phyloP scores from a whole-genome alignment of 192 early-diverging fungal species.

The Paraglomus occultum region DNA sequence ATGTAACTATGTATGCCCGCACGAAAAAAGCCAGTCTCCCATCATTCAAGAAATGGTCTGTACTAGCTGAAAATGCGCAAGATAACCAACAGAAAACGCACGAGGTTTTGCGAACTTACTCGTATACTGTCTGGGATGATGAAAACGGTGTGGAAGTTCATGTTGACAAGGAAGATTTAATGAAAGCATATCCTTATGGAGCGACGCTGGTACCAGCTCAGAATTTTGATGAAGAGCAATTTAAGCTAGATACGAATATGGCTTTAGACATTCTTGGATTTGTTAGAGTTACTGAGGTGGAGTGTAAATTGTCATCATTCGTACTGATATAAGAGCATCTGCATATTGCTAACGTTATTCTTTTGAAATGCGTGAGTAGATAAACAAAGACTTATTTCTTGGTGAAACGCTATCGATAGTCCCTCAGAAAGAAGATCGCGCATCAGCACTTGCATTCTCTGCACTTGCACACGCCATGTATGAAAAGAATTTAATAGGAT shows the following conservation, averaged over 20 bases:
- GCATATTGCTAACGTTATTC: too few relatives aligned
- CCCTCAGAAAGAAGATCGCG: conserved; percentile 41
- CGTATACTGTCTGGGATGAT: conserved; percentile 34
- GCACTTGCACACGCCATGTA: conserved; percentile 50
- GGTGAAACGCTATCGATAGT: conserved; percentile 34
- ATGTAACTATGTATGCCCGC: conserved; percentile 56
- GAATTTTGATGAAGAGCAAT: conserved; percentile 57
- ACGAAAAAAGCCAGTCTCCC: conserved; percentile 55
- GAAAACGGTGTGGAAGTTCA: conserved; percentile 33
- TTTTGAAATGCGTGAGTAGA: too few relatives aligned
- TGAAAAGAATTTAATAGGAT: conserved; percentile 51
- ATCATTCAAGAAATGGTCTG: conserved; percentile 65
- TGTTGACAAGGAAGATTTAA: conserved; percentile 49
- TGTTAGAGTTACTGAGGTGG: conserved; percentile 45
- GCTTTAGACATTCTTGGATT: conserved; percentile 65
- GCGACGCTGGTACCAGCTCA: conserved; percentile 64
- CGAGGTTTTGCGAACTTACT: conserved; percentile 36
- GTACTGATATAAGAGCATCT: too few relatives aligned
- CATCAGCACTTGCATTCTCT: conserved; percentile 43
- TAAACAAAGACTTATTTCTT: too few relatives aligned
- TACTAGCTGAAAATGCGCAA: conserved; percentile 43
- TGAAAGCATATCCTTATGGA: conserved; percentile 67
- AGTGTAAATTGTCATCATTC: background rate
- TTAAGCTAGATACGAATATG: conserved; percentile 55
- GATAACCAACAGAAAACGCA: conserved; percentile 38